These are phyloP conservation scores for Cystofilobasidium macerans DNA, from an alignment of 768 basidiomycete genomes.

Conservation along the genomic window DNA sequence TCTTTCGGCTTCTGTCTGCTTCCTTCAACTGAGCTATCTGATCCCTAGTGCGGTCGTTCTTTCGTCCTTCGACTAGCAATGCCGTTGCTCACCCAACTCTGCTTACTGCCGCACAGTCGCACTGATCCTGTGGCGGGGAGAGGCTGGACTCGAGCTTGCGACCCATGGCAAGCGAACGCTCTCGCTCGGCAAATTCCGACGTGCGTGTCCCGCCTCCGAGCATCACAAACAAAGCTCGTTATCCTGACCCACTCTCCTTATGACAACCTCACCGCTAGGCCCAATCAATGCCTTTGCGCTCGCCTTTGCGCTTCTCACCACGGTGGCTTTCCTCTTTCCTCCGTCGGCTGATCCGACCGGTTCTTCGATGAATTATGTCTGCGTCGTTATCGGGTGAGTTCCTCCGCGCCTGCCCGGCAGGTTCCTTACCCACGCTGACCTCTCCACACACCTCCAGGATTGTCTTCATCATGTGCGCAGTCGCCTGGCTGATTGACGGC, in stretches of 20 bases:
- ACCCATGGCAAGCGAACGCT: constrained; percentile 36
- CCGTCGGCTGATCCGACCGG: constrained; percentile 29
- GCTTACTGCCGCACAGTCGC: background rate
- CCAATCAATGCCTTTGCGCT: constrained; percentile 29
- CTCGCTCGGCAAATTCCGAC: constrained; percentile 32
- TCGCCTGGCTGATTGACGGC: constrained; percentile 36
- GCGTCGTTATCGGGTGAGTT: constrained; percentile 35
- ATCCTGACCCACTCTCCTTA: no score
- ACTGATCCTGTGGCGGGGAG: background rate
- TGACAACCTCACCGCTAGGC: constrained; percentile 5
- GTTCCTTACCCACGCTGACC: no score
- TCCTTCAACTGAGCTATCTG: constrained; percentile 33
- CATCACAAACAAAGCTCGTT: no score
- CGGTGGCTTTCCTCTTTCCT: constrained; percentile 37
- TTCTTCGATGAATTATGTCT: constrained; percentile 33
- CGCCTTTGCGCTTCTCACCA: constrained; percentile 35
- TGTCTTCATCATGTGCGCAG: constrained; percentile 32
- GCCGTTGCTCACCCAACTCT: background rate
- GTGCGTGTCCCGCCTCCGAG: constrained; percentile 4
- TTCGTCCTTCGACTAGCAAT: background rate
- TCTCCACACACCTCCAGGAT: background rate
- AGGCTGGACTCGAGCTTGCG: constrained; percentile 27
- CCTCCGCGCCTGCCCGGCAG: no score
- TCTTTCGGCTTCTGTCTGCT: constrained; percentile 32
- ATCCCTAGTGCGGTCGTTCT: constrained; percentile 28